Conservation (phyloP, 805 yeast genomes). For the Pichia heedii region DNA sequence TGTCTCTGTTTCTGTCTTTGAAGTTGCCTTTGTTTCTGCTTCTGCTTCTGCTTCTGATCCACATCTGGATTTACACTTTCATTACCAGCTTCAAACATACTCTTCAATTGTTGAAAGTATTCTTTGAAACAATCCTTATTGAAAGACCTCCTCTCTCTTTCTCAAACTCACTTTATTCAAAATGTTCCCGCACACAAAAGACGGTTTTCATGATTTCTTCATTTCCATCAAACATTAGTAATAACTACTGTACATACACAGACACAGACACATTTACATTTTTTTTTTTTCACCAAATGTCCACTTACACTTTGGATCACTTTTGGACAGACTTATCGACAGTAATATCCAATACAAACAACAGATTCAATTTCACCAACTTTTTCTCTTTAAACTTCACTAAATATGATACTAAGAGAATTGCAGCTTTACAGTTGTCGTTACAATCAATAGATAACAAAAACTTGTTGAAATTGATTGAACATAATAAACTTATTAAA, state of each 20-base stretch:
- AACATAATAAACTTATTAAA: slow-evolving; percentile 20
- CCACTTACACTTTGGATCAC: neutral
- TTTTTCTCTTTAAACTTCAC: slow-evolving; percentile 1
- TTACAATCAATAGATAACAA: slow-evolving; percentile 19
- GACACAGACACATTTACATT: too few relatives aligned
- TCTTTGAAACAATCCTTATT: too few relatives aligned
- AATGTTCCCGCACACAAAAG: too few relatives aligned
- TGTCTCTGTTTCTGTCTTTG: neutral
- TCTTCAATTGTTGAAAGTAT: too few relatives aligned
- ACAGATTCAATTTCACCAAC: neutral
- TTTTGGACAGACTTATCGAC: slow-evolving; percentile 2
- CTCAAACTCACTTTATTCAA: too few relatives aligned
- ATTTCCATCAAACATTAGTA: too few relatives aligned
- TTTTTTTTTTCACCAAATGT: too few relatives aligned
- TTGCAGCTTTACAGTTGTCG: slow-evolving; percentile 21
- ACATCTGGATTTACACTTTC: too few relatives aligned
- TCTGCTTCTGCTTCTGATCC: neutral
- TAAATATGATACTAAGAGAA: slow-evolving; percentile 7
- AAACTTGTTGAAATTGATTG: slow-evolving; percentile 19
- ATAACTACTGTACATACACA: too few relatives aligned
- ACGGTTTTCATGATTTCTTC: too few relatives aligned
- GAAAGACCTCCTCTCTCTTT: too few relatives aligned
- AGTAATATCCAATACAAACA: neutral
- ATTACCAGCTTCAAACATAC: too few relatives aligned
- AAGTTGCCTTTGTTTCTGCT: neutral